phyloP scores from a whole-genome alignment of 176 grass and related monocot species.

The Otatea glauca region DNA sequence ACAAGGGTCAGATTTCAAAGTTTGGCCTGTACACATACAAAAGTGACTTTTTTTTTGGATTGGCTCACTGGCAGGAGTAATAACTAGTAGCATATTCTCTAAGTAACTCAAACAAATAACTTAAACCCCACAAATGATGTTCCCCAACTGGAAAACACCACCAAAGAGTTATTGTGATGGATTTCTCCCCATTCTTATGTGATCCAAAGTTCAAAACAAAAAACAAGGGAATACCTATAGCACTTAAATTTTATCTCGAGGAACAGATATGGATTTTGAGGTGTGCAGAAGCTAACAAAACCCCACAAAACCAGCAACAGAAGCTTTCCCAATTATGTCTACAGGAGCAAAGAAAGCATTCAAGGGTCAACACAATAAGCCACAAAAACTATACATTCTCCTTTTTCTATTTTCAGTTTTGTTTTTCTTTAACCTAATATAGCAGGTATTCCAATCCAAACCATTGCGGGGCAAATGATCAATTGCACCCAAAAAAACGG shows the following conservation, averaged over 20 bases:
- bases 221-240: not conserved
- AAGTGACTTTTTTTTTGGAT: not conserved
- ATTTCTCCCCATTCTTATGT: not conserved
- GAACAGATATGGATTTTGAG: not conserved
- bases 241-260: not conserved
- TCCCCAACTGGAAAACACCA: not conserved
- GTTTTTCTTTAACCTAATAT: not conserved
- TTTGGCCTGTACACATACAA: not conserved
- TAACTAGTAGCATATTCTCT: not conserved
- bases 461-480: too few species aligned
- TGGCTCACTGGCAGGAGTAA: not conserved
- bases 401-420: not conserved
- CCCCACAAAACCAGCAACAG: not conserved
- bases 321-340: not conserved
- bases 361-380: conserved; percentile 6
- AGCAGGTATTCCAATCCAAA: not conserved
- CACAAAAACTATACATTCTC: not conserved
- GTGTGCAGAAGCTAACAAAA: not conserved
- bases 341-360: not conserved
- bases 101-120: not conserved
- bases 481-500: too few species aligned
- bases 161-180: not conserved
- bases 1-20: conserved; percentile 1
- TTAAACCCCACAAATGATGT: conserved; percentile 14
- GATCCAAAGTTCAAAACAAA: not conserved